phyloP scores from a whole-genome alignment of 257 asterid species.

The Schizonepeta tenuifolia region DNA sequence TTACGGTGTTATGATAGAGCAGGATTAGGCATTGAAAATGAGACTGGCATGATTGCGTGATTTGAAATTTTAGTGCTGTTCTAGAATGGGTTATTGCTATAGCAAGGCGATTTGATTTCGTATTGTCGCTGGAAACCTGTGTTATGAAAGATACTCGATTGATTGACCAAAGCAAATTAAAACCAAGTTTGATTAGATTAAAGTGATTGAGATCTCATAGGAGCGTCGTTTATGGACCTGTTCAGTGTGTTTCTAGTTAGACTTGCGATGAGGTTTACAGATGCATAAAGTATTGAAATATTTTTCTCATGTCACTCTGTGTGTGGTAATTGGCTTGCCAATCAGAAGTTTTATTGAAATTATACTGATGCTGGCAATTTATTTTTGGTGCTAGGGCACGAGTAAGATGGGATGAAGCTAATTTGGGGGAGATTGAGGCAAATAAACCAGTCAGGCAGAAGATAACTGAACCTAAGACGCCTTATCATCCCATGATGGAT shows the following conservation, averaged over 20 bases:
- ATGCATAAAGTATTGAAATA: background rate
- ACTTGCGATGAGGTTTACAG: background rate
- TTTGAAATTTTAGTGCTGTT: background rate
- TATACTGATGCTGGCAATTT: conserved; percentile 22
- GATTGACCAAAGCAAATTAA: background rate
- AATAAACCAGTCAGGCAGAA: conserved; percentile 94
- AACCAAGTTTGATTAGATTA: background rate
- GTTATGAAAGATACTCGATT: background rate
- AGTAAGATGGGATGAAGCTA: conserved; percentile 87
- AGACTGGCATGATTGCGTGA: background rate
- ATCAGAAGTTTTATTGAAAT: background rate
- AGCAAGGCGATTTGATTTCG: background rate
- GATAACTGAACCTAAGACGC: conserved; percentile 95
- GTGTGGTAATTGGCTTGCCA: background rate
- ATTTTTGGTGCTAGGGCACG: conserved; percentile 54
- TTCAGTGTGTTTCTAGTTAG: background rate
- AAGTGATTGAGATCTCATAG: background rate
- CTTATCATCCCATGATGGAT: conserved; percentile 81
- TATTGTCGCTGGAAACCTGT: conserved; percentile 16
- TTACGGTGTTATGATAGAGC: background rate
- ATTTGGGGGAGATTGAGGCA: conserved; percentile 90
- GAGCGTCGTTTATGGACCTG: background rate
- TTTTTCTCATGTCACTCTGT: background rate
- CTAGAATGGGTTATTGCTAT: background rate
- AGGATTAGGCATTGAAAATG: background rate